Conservation (phyloP, 192 early-diverging fungal species). For the Coemansia sp. region DNA sequence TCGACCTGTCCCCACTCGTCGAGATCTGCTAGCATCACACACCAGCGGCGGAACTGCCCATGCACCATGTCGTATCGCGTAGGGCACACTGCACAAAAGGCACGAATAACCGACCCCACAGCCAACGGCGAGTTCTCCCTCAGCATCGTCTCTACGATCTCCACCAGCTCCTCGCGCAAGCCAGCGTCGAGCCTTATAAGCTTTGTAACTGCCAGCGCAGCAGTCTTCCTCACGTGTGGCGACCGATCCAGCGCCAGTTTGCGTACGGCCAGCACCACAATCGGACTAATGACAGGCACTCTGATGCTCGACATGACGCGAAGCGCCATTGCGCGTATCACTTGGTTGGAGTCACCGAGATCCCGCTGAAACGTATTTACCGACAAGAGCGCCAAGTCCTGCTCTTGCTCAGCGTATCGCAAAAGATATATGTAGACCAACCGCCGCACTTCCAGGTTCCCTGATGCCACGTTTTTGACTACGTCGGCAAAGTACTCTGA, state of each 20-base stretch:
- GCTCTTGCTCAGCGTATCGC: conserved; percentile 95
- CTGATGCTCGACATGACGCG: conserved; percentile 94
- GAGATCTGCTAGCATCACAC: conserved; percentile 78
- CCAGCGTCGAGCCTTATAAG: conserved; percentile 71
- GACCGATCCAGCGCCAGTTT: conserved; percentile 84
- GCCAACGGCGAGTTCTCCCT: conserved; percentile 85
- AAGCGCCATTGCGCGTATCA: conserved; percentile 94
- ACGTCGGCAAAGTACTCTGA: conserved; percentile 92
- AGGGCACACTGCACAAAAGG: conserved; percentile 88
- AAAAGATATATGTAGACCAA: conserved; percentile 96
- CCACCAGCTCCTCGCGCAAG: conserved; percentile 75
- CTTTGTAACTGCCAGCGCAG: conserved; percentile 89
- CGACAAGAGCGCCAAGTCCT: conserved; percentile 90
- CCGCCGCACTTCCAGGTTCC: conserved; percentile 85
- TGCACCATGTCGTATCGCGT: conserved; percentile 85
- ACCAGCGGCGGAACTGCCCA: conserved; percentile 84
- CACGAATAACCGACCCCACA: conserved; percentile 81
- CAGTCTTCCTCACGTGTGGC: conserved; percentile 92
- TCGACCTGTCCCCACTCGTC: conserved; percentile 98
- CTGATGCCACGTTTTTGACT: conserved; percentile 95
- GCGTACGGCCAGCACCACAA: conserved; percentile 89
- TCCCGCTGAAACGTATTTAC: conserved; percentile 99
- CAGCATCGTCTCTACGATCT: conserved; percentile 73
- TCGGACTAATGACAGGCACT: conserved; percentile 88
- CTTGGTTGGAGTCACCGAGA: conserved; percentile 85